Evolutionary conservation across 306 rosid genomes (phyloP).

Genomic region (Gastrolobium bilobum): DNA sequence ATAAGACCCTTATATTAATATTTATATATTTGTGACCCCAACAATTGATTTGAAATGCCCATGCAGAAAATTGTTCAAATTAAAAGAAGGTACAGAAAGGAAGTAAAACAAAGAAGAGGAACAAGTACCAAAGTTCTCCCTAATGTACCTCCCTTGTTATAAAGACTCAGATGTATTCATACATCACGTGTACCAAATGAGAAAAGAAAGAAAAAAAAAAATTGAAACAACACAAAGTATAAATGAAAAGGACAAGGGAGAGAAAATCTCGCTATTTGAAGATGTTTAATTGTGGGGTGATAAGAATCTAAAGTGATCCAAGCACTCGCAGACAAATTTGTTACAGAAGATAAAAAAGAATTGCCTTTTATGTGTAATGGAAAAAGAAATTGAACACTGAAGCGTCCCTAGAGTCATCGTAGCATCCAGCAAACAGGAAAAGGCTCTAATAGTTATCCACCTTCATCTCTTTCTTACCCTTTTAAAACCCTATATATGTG

Average conservation of each 20-base stretch:
- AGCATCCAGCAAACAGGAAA: slow-evolving; percentile 40
- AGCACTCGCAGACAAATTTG: slow-evolving; percentile 63
- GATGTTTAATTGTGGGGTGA: slow-evolving; percentile 53
- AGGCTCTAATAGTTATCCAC: slow-evolving; percentile 15
- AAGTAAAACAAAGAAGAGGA: slow-evolving; percentile 43
- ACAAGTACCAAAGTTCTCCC: slow-evolving; percentile 42
- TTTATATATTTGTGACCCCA: background rate
- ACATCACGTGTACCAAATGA: slow-evolving; percentile 43
- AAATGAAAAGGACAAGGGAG: slow-evolving; percentile 60
- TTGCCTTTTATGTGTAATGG: slow-evolving; percentile 55
- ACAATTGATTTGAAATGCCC: slow-evolving; percentile 38
- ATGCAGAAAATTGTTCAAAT: slow-evolving; percentile 25
- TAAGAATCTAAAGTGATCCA: slow-evolving; percentile 67
- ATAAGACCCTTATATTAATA: too few species aligned
- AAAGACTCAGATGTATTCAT: slow-evolving; percentile 22
- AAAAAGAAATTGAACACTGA: slow-evolving; percentile 47
- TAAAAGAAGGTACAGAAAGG: slow-evolving; percentile 33
- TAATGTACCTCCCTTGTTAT: slow-evolving; percentile 37
- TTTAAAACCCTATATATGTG: slow-evolving; percentile 31
- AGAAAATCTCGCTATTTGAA: slow-evolving; percentile 53
- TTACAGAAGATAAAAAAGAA: slow-evolving; percentile 56
- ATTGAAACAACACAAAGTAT: slow-evolving; percentile 47
- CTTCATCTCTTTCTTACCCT: slow-evolving; percentile 35
- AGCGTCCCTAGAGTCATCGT: slow-evolving; percentile 47
- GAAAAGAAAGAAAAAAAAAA: background rate